Base-by-base conservation (phyloP, 768 basidiomycete species). In the Hericium rajendrae region DNA sequence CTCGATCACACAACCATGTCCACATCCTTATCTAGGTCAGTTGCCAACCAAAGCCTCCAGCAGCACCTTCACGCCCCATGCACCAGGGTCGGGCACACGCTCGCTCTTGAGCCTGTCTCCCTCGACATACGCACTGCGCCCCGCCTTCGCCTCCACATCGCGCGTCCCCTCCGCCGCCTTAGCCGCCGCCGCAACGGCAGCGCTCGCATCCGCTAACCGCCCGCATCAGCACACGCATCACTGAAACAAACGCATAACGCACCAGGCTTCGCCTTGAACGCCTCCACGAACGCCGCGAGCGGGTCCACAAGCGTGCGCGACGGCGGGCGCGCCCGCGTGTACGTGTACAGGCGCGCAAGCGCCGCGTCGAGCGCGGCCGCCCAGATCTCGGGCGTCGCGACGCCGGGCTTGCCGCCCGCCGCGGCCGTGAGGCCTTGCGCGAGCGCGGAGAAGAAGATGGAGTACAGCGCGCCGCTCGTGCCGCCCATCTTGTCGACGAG, bases 291-390 rank as follows among this genome's bases (percentile, higher is more conserved):
- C 2, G 89, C 87, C 40, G 81, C 77, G 20, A 97, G 78, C 8
- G 94, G 92, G 71, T 97, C 94, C n/a, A 97, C 79, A 38, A 97
- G 83, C 8, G 94, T 97, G 64, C 94, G 84, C 2, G 89, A 91
- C 3, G 93, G 93, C 2, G 86, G 86, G 26, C 94, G 84, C 13
- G 94, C 94, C 28, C 84, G 85, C 3, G 93, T 97, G 73, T 95
- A 92, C 12, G 81, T 83, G 70, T 85, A 91, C 40, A 93, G 72
- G 60, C 80, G 81, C 20, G 66, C 65, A 18, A 86, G 76, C 16
- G 91, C 85, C 3, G 72, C 71, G 5, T 70, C 65, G 51, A 90
- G 76, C 4, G 88, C 84, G 22, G 64, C 58, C 20, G 75, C 70
- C 91, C 91, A 94, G 10, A 78, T 72, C 32, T 77, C 72, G 3